Base-by-base conservation (phyloP, 768 basidiomycete genomes). In the Fomitopsis pulvina region DNA sequence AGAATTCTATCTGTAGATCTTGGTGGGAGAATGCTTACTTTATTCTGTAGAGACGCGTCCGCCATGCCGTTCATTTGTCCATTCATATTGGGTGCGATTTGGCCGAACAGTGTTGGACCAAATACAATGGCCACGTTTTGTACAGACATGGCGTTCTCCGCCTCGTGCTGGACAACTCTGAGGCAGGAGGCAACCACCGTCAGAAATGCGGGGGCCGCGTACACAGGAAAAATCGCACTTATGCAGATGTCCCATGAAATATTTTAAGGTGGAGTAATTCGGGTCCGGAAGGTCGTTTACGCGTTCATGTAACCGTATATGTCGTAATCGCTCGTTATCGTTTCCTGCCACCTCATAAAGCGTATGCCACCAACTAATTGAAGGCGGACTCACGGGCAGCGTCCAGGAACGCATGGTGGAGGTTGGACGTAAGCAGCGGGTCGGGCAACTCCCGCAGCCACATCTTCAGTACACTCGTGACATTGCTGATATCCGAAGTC, bases 251-350 rank as follows among this genome's bases (percentile, higher is more conserved):
- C 90, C 92, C 74, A 99, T 75, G 66, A 98, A 87, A 66, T 79
- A 96, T 64, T 98, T 97, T 45, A 98, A 74, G 1, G 95, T 95
- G 1, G 96, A 91, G 61, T 99, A 99, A 67, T 98, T 97, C n/a
- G 96, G 80, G 68, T 99, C 96, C 11, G 96, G 95, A 47, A 99
- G 76, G 57, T 97, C 95, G 60, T 99, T 99, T 41, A 99, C 93
- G 41, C 93, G 83, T 63, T 98, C 96, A 61, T 99, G 96, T 46
- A 98, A 71, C 44, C 94, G 82, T 55, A 99, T 98, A 60, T 98
- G 95, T 52, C 95, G 80, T 56, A 98, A 71, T 45, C 95, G 82
- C 57, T 96, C 94, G 61, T 95, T 96, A 48, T 98, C 96, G 54
- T 88, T 88, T 63, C 83, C 87, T 93, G 58, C 14, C 47, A 40